phyloP scores from a whole-genome alignment of 257 asterid genomes.

The Solanum neorickii region DNA sequence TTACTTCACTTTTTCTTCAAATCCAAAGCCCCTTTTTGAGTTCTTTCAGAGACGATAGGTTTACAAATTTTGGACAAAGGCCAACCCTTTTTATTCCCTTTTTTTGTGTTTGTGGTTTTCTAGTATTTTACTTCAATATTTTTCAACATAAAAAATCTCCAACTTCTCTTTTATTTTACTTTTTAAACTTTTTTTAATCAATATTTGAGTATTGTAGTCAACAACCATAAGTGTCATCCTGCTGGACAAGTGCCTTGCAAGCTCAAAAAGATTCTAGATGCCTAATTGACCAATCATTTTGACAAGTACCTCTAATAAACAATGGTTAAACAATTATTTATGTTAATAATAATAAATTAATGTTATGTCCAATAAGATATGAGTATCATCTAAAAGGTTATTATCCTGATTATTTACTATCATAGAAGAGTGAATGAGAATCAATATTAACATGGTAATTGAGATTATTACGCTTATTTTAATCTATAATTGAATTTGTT shows the following conservation, averaged over 20 bases:
- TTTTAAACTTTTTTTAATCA: background rate
- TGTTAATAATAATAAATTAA: background rate
- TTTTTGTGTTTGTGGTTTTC: background rate
- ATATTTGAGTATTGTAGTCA: background rate
- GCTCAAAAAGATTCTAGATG: background rate
- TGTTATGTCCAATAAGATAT: background rate
- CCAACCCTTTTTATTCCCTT: background rate
- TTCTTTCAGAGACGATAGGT: background rate
- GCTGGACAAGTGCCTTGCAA: background rate
- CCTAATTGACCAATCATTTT: background rate
- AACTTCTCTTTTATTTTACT: background rate
- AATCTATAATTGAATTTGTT: background rate
- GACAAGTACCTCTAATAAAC: background rate
- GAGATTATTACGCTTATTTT: background rate
- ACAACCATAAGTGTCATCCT: background rate
- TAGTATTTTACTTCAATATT: background rate
- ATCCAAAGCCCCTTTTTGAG: background rate
- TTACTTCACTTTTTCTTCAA: background rate
- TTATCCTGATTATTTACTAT: background rate
- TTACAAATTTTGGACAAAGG: constrained; percentile 8
- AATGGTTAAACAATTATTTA: background rate
- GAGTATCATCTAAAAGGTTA: background rate
- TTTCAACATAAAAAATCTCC: background rate
- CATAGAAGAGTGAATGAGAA: background rate
- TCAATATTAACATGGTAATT: background rate